Evolutionary conservation across 2,329 filamentous ascomycete species (phyloP), one percentile per base, ranked within the genome.

Genomic region (Pseudocercospora pini-densiflorae): DNA sequence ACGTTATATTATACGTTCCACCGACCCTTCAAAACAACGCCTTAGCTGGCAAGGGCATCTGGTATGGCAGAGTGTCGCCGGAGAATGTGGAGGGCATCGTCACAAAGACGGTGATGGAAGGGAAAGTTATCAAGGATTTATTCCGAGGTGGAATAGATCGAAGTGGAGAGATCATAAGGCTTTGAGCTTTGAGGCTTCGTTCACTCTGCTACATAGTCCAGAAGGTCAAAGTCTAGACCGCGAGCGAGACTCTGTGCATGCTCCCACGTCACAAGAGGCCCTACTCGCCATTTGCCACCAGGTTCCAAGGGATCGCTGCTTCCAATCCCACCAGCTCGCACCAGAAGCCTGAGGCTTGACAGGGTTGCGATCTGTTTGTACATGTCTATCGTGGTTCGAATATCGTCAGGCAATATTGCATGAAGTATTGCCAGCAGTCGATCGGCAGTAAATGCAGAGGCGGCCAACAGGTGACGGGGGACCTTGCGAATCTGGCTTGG

Each of bases 21-120:
- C 90, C 89, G 0, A 75, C 74, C 2, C 73, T 75, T 68, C 68
- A 61, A 5, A 69, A 47, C 0, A 88, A 92, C 75, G 83, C 87
- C 4, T 78, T 94, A 59, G 87, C 86, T 0, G 91, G 92, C 0
- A 87, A 87, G 73, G 92, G 92, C 0, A 86, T 95, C 2, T 95
- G 92, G 92, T 95, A 95, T 77, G 92, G 92, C 0, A 82, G 92
- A 47, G 89, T 95, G 1, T 90, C 90, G 71, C 90, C 91, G 3
- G 86, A 84, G 74, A 87, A 94, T 76, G 91, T 94, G 0, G 90
- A 93, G 75, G 92, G 92, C 0, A 87, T 95, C 55, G 84, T 95
- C 5, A 80, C 83, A 21, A 89, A 93, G 82, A 94, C 92, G 5
- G 80, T 95, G 0, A 53, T 88, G 6, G 82, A 83, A 24, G 91